Conservation (phyloP, 169 alveolate species). For the Plasmodium chabaudi region DNA sequence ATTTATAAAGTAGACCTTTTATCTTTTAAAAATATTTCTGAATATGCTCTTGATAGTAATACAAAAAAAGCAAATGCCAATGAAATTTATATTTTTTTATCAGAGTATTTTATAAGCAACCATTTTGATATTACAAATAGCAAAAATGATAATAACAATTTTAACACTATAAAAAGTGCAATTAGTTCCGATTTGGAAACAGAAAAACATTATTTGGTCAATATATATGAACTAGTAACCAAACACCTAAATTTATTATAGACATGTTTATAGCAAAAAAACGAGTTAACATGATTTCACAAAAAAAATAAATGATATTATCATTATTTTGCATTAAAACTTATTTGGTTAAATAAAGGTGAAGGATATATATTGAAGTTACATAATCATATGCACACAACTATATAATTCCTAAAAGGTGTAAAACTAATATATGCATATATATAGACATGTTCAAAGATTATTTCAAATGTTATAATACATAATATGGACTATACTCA, state of each 20-base stretch:
- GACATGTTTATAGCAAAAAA: not conserved
- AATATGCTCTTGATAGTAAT: constrained; percentile 11
- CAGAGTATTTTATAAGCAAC: constrained; percentile 45
- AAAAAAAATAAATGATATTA: too few species aligned
- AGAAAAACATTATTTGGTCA: constrained; percentile 22
- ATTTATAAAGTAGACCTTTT: constrained; percentile 31
- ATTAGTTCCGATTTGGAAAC: constrained; percentile 12
- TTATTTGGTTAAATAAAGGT: too few species aligned
- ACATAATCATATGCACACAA: too few species aligned
- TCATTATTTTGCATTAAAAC: too few species aligned
- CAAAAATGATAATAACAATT: constrained; percentile 42
- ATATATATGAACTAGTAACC: constrained; percentile 8
- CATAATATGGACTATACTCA: too few species aligned
- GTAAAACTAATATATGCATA: too few species aligned
- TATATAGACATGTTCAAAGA: too few species aligned
- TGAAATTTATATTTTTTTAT: constrained; percentile 43
- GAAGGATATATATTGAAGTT: too few species aligned
- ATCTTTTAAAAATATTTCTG: constrained; percentile 51
- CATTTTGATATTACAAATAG: constrained; percentile 36
- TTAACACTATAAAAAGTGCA: constrained; percentile 13
- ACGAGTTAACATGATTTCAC: too few species aligned
- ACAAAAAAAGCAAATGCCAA: constrained; percentile 12
- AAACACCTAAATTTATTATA: constrained; percentile 22
- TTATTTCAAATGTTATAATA: too few species aligned
- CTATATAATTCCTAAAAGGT: too few species aligned